Evolutionary conservation across 1,284 basidiomycete genomes (phyloP).

Genomic region (Moniliophthora roreri): DNA sequence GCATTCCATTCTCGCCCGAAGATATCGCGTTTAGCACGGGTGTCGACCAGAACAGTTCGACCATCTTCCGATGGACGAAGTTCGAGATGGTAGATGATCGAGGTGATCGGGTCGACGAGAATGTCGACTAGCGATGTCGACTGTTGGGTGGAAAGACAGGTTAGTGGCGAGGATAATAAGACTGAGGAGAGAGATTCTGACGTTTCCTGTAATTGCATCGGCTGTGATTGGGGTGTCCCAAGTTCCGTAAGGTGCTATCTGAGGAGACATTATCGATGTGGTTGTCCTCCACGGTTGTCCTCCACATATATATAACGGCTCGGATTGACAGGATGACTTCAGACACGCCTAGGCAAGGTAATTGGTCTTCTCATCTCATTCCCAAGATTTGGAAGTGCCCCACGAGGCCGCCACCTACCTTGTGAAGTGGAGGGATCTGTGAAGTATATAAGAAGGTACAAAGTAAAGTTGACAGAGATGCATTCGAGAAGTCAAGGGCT

Average conservation of each 20-base stretch:
- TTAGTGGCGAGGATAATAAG: constrained; percentile 30
- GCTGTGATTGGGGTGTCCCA: constrained; percentile 62
- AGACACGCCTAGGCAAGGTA: too few species aligned
- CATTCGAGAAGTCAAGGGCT: too few species aligned
- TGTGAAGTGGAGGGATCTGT: too few species aligned
- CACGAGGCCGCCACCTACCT: too few species aligned
- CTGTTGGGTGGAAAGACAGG: neutral
- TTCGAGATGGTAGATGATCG: constrained; percentile 61
- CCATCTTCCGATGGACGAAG: constrained; percentile 60
- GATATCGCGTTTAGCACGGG: constrained; percentile 44
- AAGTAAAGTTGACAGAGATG: too few species aligned
- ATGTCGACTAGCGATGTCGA: constrained; percentile 34
- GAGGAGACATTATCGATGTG: neutral
- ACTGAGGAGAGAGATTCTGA: constrained; percentile 20
- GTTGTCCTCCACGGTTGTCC: too few species aligned
- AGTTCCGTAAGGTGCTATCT: constrained; percentile 52
- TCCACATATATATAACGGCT: too few species aligned
- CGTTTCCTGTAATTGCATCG: constrained; percentile 51
- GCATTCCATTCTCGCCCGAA: constrained; percentile 46
- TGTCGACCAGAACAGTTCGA: constrained; percentile 56
- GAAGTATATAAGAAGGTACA: too few species aligned
- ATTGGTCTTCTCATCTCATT: too few species aligned
- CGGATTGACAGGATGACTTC: too few species aligned
- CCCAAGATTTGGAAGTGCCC: too few species aligned
- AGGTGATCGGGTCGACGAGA: constrained; percentile 52